Base-by-base conservation (phyloP, 116 monocot genomes). In the Thalassia testudinum region DNA sequence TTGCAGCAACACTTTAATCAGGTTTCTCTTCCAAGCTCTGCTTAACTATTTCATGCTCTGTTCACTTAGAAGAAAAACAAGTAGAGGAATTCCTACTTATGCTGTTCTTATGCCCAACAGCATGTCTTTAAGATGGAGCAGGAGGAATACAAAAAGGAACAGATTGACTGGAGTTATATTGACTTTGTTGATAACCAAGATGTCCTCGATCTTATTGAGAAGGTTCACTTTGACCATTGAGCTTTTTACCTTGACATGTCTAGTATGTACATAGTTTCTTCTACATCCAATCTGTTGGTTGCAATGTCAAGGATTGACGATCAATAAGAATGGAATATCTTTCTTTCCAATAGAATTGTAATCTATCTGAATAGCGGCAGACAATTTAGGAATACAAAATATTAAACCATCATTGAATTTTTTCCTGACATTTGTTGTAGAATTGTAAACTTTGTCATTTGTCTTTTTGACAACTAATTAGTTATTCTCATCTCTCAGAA, bases 81-180 rank as follows among this genome's bases (percentile, higher is more conserved):
- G 25, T 27, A 53, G 8, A n/a, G n/a, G n/a, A n/a, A n/a, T n/a
- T n/a, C 18, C 43, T 0, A 14, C 1, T 52, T 2, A 42, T 52
- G 27, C 43, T 59, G 2, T 17, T 58, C 25, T 56, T 52, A 40
- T 62, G 30, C 12, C 29, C 21, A 44, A 50, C 83, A 92, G 87
- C 92, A 92, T 74, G 92, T 92, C 28, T 92, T 92, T 57, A 92
- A 92, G 60, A 92, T 92, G 92, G 92, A 92, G 73, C 92, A 92
- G 62, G 92, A 92, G 66, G 92, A 92, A 66, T 92, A 92, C 49
- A 92, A 80, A 12, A 92, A 80, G 66, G 92, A 92, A 59, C 86
- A 87, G 72, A 92, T 92, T 19, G 65, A 78, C 69, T 92, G 92
- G 92, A 92, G 92, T 57, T 92, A 92, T 62, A 92, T 92, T 52